Evolutionary conservation across 2,329 filamentous ascomycete species (phyloP).

Genomic region (Onygenales sp.): DNA sequence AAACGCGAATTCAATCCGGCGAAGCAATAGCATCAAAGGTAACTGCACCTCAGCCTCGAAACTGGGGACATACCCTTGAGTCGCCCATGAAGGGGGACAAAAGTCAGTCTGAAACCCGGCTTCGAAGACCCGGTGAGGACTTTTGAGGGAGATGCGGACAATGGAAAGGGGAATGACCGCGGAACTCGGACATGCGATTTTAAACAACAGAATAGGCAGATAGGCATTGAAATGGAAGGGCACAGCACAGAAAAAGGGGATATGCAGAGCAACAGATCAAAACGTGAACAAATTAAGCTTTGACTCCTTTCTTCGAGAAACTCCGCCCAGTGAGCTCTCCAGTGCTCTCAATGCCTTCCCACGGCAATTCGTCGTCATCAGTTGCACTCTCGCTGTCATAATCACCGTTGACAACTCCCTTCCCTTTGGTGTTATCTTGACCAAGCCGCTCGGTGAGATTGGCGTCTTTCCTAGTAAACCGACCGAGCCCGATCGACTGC

Average conservation of each 20-base stretch:
- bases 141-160: too few relatives aligned
- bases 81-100: not conserved
- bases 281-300: not conserved
- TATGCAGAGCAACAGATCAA: too few relatives aligned
- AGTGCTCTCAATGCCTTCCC: slow-evolving; percentile 36
- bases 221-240: too few relatives aligned
- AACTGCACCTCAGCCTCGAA: not conserved
- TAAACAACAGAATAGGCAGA: too few relatives aligned
- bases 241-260: too few relatives aligned
- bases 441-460: slow-evolving; percentile 4
- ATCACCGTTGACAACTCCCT: slow-evolving; percentile 7
- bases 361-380: slow-evolving; percentile 30
- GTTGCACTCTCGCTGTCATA: slow-evolving; percentile 16
- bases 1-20: not conserved
- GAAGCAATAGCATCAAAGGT: not conserved
- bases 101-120: slow-evolving; percentile 1
- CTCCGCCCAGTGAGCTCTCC: slow-evolving; percentile 27
- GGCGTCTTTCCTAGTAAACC: not conserved
- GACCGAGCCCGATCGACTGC: slow-evolving; percentile 32
- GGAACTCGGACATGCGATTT: too few relatives aligned
- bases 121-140: too few relatives aligned
- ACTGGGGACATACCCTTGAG: not conserved
- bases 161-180: too few relatives aligned
- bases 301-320: not conserved
- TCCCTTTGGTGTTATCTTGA: not conserved